Base-by-base conservation (phyloP, 257 asterid genomes). In the Anisodus tanguticus region DNA sequence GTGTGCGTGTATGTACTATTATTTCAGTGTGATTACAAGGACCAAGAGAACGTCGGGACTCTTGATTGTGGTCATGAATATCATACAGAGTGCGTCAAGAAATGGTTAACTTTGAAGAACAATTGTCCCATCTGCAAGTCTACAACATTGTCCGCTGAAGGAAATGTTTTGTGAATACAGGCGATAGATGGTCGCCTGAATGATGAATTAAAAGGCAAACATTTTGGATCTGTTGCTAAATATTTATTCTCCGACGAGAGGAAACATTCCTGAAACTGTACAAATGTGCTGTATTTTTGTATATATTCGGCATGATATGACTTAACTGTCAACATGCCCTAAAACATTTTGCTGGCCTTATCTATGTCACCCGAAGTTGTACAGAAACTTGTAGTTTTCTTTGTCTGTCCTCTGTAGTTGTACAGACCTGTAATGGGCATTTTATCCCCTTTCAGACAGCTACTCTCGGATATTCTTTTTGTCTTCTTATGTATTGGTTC, bases 71-170 rank as follows among this genome's bases (percentile, higher is more conserved):
- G 93, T 19, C 98, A 95, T 37, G 97, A 92, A 80, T 95, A 93
- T 85, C 98, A 95, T 86, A 90, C 81, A 8, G 96, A 87, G 39
- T 95, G 98, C 89, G 83, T 95, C 74, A 91, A 83, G 89, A 94
- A 91, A 87, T 95, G 97, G 98, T 88, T 95, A 88, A 83, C 86
- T 39, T 79, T 91, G 88, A 95, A 95, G 92, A 93, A 93, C 76
- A 81, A 88, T 8, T 93, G 98, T 69, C 95, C 97, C 4, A 91
- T 95, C 13, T 95, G 95, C 97, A 95, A 93, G 87, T 90, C 95
- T 31, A 87, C 93, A 13, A 96, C 93, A 67, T 85, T 93, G 89
- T 81, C 63, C 35, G 70, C 84, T 10, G 91, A 83, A 85, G 86
- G 86, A 59, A 88, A 89, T 86, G 88, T 85, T 60, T 84, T 26